Conservation (phyloP, 306 rosid species). For the Pyrus betulifolia region DNA sequence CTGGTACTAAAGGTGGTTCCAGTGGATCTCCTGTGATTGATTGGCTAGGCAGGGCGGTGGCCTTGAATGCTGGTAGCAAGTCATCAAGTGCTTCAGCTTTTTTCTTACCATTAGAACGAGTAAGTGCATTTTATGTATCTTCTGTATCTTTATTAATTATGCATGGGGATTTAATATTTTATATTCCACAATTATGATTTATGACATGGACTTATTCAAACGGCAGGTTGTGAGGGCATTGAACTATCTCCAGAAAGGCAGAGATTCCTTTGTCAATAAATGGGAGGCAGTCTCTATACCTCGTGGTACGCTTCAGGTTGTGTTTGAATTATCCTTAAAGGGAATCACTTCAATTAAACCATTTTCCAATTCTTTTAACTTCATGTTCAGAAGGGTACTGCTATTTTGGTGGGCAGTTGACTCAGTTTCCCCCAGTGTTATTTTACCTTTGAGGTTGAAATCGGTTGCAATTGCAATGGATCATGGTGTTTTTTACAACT, state of each 20-base stretch:
- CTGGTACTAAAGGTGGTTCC: slow-evolving; percentile 98
- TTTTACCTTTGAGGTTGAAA: not conserved
- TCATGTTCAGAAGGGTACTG: not conserved
- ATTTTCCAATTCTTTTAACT: not conserved
- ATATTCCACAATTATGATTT: slow-evolving; percentile 11
- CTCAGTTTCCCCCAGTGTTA: no score
- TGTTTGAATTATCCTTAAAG: slow-evolving; percentile 23
- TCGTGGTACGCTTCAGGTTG: slow-evolving; percentile 99
- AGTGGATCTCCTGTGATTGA: slow-evolving; percentile 98
- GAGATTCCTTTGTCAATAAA: slow-evolving; percentile 51
- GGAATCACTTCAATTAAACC: not conserved
- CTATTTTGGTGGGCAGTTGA: not conserved
- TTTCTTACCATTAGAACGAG: slow-evolving; percentile 86
- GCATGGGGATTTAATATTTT: slow-evolving; percentile 7
- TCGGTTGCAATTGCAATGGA: not conserved
- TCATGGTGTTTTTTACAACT: not conserved
- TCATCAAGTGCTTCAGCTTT: slow-evolving; percentile 92
- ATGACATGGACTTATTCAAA: slow-evolving; percentile 6
- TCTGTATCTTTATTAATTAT: not conserved
- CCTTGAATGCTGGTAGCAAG: slow-evolving; percentile 97
- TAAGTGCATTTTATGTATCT: slow-evolving; percentile 34
- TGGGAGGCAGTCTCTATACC: slow-evolving; percentile 83
- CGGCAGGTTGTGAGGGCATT: slow-evolving; percentile 92
- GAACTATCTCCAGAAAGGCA: slow-evolving; percentile 59
- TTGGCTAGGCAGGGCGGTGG: slow-evolving; percentile 92